These are phyloP conservation scores for Rhizopogon rudus DNA, from an alignment of 768 basidiomycete species.

Conservation along the genomic window DNA sequence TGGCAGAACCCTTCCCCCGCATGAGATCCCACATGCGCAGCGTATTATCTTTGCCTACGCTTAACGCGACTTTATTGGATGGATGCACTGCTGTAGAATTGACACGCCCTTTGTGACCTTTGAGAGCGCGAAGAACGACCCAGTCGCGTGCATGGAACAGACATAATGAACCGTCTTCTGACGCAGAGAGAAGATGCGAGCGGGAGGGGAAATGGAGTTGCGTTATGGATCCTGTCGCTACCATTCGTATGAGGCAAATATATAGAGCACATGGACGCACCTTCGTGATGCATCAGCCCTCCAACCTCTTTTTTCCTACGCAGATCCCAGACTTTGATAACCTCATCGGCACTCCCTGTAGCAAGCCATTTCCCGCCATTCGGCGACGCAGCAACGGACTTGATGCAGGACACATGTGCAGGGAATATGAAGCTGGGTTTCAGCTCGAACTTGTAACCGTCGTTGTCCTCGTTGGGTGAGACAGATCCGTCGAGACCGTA, in stretches of 20 bases:
- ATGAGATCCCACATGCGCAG: constrained; percentile 99
- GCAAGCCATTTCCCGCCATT: constrained; percentile 94
- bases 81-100: constrained; percentile 92
- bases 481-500: constrained; percentile 80
- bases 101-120: constrained; percentile 91
- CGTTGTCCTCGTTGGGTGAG: constrained; percentile 18
- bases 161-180: constrained; percentile 87
- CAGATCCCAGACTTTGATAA: constrained; percentile 96
- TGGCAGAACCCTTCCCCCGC: constrained; percentile 86
- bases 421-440: constrained; percentile 94
- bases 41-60: constrained; percentile 85
- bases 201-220: constrained; percentile 81
- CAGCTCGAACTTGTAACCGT: constrained; percentile 35
- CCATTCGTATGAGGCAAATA: background rate
- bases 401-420: constrained; percentile 91
- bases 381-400: constrained; percentile 84
- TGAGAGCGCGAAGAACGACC: constrained; percentile 80
- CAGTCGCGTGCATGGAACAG: constrained; percentile 94
- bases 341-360: constrained; percentile 93
- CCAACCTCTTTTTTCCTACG: constrained; percentile 90
- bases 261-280: constrained; percentile 34
- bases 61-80: constrained; percentile 85
- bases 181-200: constrained; percentile 87
- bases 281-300: constrained; percentile 91
- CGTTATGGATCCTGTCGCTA: constrained; percentile 78